phyloP scores from a whole-genome alignment of 306 rosid species.

The Quercus alba region DNA sequence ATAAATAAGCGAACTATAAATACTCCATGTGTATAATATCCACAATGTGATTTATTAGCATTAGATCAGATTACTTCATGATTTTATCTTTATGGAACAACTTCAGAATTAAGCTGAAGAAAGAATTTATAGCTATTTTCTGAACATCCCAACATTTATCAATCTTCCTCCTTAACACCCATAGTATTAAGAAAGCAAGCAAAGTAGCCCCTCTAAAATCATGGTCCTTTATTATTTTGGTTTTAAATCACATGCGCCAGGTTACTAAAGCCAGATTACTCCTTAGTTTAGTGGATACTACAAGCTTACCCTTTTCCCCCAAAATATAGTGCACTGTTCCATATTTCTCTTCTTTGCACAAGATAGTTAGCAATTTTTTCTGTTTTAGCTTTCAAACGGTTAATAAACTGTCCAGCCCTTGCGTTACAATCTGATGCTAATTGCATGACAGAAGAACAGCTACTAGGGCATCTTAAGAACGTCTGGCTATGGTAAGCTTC shows the following conservation, averaged over 20 bases:
- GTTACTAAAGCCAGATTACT: too few relatives aligned
- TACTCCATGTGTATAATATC: neutral
- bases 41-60: neutral
- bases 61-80: neutral
- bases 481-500: constrained; percentile 60
- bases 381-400: neutral
- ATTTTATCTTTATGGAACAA: neutral
- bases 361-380: neutral
- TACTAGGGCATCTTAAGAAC: constrained; percentile 23
- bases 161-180: too few relatives aligned
- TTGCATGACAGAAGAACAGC: neutral
- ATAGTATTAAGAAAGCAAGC: too few relatives aligned
- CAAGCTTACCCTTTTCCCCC: neutral
- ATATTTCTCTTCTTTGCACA: neutral
- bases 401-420: neutral
- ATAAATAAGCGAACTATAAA: neutral
- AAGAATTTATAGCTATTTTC: neutral
- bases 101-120: neutral
- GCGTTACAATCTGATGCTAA: neutral
- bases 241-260: neutral
- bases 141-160: too few relatives aligned
- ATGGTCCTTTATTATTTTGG: neutral
- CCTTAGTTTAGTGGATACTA: neutral
- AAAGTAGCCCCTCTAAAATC: too few relatives aligned
- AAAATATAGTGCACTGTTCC: neutral